These are phyloP conservation scores for Physcomitrium patens DNA, from an alignment of 225 moss, liverwort and hornwort genomes.

Conservation along the genomic window DNA sequence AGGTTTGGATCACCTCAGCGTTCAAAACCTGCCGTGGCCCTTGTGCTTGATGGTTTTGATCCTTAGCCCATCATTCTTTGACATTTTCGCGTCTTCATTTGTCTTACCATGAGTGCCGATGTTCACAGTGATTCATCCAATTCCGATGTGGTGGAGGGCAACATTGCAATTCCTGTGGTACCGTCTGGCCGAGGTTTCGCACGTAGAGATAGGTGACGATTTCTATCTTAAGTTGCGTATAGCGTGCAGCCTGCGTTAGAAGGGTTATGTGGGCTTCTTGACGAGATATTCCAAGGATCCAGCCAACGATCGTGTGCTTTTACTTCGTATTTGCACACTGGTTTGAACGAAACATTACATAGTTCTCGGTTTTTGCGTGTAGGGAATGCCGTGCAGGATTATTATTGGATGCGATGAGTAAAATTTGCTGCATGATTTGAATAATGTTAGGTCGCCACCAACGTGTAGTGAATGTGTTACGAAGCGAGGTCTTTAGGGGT, in stretches of 20 bases:
- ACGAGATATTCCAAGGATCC: neutral
- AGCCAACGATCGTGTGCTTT: neutral
- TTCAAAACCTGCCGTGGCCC: neutral
- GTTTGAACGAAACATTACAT: too few species aligned
- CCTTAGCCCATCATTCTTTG: neutral
- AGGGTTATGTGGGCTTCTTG: constrained; percentile 21
- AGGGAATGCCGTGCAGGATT: constrained; percentile 10
- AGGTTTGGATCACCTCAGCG: constrained; percentile 6
- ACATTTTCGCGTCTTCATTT: neutral
- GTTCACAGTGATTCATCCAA: constrained; percentile 75
- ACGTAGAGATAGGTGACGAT: constrained; percentile 79
- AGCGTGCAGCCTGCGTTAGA: constrained; percentile 14
- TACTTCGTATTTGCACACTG: neutral
- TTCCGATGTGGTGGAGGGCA: constrained; percentile 77
- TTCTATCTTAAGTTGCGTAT: constrained; percentile 13
- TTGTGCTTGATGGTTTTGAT: neutral
- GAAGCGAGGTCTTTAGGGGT: constrained; percentile 37
- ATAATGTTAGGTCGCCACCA: neutral
- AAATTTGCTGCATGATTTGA: constrained; percentile 18
- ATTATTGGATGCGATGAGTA: neutral
- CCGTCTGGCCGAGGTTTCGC: constrained; percentile 71
- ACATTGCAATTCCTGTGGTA: constrained; percentile 75
- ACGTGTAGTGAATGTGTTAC: too few species aligned
- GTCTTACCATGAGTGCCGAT: neutral
- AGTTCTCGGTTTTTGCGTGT: constrained; percentile 23